Evolutionary conservation across 2,329 filamentous ascomycete genomes (phyloP), one percentile per base, ranked within the genome.

Genomic region (Fusarium zealandicum): DNA sequence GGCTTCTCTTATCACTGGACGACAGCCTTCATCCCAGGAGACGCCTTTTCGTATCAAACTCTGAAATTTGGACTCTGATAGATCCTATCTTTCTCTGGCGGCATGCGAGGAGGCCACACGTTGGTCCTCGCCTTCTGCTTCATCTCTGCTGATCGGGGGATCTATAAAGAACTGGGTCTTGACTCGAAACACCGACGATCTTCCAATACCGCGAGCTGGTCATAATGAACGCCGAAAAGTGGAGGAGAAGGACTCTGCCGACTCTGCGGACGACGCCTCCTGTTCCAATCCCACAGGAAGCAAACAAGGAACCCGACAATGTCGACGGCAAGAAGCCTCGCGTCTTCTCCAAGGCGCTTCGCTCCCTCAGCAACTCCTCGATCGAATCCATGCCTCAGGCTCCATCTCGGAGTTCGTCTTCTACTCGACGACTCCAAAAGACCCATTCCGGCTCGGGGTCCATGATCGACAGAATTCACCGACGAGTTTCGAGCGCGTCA

Each of bases 401-500:
- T 22, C 64, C 69, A 3, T 68, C 71, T 20, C 69, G 72, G 45
- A 69, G 67, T 48, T 70, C 70, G 28, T 67, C 63, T 14, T 74
- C 71, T 6, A 63, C 60, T 2, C 70, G 73, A 36, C 66, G 71
- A 28, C 65, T 77, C 33, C 72, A 75, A 41, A 78, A 77, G 65
- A 70, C 67, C 13, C 66, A 72, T 9, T 75, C 73, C 1, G 69
- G 63, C n/a, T 75, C 74, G 16, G 67, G 71, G 13, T 77, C 75
- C 12, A 76, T 78, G 67, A 72, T 78, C 38, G 74, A 76, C 33
- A 70, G 75, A 41, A 67, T 78, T 12, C 76, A 77, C 40, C 73
- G 75, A 32, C 71, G 75, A 27, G 70, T 75, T 13, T 78, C 75
- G 12, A 75, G 70, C 46, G 73, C 72, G 16, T 76, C 73, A 5